Evolutionary conservation across 306 rosid genomes (phyloP).

Genomic region (Quercus aquifolioides): DNA sequence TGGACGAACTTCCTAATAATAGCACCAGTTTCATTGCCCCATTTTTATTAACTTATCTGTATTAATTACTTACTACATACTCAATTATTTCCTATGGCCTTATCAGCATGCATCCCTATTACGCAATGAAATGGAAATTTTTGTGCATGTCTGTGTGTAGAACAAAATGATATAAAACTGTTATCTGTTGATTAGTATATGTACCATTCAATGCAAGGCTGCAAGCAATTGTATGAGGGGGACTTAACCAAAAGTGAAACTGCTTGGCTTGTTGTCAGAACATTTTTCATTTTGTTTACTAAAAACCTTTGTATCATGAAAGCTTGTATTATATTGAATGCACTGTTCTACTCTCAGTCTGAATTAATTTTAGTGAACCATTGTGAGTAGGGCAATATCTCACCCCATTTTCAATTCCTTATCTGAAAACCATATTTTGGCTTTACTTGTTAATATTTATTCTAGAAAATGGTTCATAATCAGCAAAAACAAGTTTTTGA

Average conservation of each 20-base stretch:
- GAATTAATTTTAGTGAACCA: background rate
- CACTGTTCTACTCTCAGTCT: background rate
- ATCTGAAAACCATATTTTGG: background rate
- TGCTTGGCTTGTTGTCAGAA: background rate
- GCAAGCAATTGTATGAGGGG: background rate
- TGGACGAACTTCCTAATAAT: background rate
- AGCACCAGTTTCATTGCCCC: background rate
- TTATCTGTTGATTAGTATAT: background rate
- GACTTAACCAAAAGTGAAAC: background rate
- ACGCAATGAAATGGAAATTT: background rate
- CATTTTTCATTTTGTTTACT: background rate
- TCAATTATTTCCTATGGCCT: background rate
- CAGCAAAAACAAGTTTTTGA: background rate
- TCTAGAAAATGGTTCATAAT: background rate
- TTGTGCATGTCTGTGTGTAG: background rate
- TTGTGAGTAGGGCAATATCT: background rate
- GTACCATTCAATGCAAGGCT: background rate
- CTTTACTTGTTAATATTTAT: background rate
- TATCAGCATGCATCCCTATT: background rate
- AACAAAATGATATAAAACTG: background rate
- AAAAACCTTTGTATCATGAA: background rate
- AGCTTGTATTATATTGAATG: background rate
- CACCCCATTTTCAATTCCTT: background rate
- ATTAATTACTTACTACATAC: background rate
- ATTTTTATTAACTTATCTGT: background rate